Conservation (phyloP, 495 filamentous ascomycete genomes). For the Opeltia flavorubescens region DNA sequence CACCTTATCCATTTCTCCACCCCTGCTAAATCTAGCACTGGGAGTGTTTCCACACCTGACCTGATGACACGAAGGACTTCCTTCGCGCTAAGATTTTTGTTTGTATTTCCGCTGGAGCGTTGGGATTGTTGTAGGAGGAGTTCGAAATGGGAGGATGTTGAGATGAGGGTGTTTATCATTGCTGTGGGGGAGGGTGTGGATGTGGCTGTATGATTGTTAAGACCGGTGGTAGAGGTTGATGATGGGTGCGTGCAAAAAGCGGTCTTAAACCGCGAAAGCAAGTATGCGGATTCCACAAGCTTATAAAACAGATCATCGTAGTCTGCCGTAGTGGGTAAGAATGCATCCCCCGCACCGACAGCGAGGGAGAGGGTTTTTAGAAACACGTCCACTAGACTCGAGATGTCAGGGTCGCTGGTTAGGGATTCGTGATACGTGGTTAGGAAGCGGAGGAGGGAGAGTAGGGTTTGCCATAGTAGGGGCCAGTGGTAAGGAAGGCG, state of each 20-base stretch:
- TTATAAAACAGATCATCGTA: conserved; percentile 99
- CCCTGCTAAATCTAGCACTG: conserved; percentile 71
- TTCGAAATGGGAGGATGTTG: too few species aligned
- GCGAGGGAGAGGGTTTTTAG: conserved; percentile 77
- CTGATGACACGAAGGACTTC: conserved; percentile 88
- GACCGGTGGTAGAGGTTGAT: conserved; percentile 2
- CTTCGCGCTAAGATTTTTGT: conserved; percentile 60
- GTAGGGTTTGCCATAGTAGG: conserved; percentile 79
- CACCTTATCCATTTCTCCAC: conserved; percentile 60
- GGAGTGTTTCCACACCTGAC: conserved; percentile 87
- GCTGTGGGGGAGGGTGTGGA: conserved; percentile 13
- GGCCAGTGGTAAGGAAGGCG: conserved; percentile 86
- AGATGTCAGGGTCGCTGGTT: conserved; percentile 39
- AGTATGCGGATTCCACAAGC: conserved; percentile 79
- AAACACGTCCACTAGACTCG: conserved; percentile 48
- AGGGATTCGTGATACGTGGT: conserved; percentile 59
- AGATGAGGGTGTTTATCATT: conserved; percentile 7
- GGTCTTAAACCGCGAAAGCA: conserved; percentile 70
- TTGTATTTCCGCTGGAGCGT: too few species aligned
- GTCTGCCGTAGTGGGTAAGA: conserved; percentile 75
- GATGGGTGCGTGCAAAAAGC: conserved; percentile 36
- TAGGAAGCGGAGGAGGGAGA: conserved; percentile 82
- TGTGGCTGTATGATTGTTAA: conserved; percentile 3
- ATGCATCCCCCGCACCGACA: conserved; percentile 76
- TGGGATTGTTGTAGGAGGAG: too few species aligned